Base-by-base conservation (phyloP, 495 filamentous ascomycete genomes). In the Penicillium pulvis region DNA sequence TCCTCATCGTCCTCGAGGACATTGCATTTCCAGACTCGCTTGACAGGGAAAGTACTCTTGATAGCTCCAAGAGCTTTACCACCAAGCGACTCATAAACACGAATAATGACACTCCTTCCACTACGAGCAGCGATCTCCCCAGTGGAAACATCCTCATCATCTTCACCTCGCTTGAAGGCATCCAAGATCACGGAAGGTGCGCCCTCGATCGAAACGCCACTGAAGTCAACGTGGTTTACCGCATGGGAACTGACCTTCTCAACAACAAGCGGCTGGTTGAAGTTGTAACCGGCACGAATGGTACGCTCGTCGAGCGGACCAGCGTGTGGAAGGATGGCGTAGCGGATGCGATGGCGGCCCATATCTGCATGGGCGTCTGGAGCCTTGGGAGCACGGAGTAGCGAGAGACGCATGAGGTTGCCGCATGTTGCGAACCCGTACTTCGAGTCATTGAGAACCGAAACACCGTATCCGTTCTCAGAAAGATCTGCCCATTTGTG, bases 401-500 rank as follows among this genome's bases (percentile, higher is more conserved):
- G 80, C 44, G 88, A 92, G 16, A 98, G 79, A 17, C 94, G 87
- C 94, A 98, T 98, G 41, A 93, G 73, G 60, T 87, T 91, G n/a
- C 94, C 94, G 50, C 79, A 80, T 20, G 91, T 96, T 39, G 94
- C 94, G 71, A 98, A 98, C 24, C 94, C 94, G 63, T 97, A 97
- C 66, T 98, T 98, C 74, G 84, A 89, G 69, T 98, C 94, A 71
- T 98, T 98, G 31, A 98, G 81, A 63, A 98, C 89, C 5, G 90
- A 92, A 2, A 98, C 90, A 59, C 94, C 94, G 69, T 96, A 97
- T 35, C 86, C 87, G 68, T 91, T 77, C 70, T 98, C 94, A 5
- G 91, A 96, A 53, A 98, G 81, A 72, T 98, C 94, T n/a, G 94
- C 94, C 81, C 90, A 98, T 71, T 91, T 93, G 77, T 98, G 94